Evolutionary conservation across 1,284 basidiomycete genomes (phyloP), one percentile per base, ranked within the genome.

Genomic region (Spongispora temasekensis): DNA sequence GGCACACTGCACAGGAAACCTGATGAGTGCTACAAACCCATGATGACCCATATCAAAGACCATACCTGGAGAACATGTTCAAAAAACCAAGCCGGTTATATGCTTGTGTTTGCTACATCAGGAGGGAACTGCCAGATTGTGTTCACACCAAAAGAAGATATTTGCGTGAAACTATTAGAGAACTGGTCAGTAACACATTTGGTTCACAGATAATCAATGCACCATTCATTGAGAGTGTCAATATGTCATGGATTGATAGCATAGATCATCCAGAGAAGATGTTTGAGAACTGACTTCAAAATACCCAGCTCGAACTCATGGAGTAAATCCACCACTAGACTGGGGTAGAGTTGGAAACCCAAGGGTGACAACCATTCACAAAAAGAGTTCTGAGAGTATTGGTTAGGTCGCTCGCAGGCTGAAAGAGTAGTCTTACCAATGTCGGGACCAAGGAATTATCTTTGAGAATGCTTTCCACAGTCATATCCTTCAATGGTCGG

Each of bases 151-250:
- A n/a, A n/a, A n/a, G n/a, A n/a, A n/a, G n/a, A n/a, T 3, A 61
- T 55, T 37, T 55, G 17, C 3, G 48, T 61, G 30, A 61, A 61
- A 1, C 59, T 60, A 28, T 21, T 6, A 9, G 19, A 31, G 7
- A 8, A 2, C 9, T 8, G 12, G 12, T 51, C 17, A 56, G 21
- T 17, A n/a, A 5, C 9, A 3, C n/a, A n/a, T 8, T 3, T n/a
- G 2, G 12, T 7, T 1, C 13, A 55, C 17, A 5, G 30, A 15
- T n/a, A 5, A 5, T 4, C 5, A 44, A 13, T 27, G 7, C 3
- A 59, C 58, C 30, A 15, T 51, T 59, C 23, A 4, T 59, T 59
- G 35, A 59, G 17, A 6, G 34, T 42, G 10, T 59, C n/a, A n/a
- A n/a, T n/a, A n/a, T n/a, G n/a, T n/a, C n/a, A n/a, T n/a, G n/a